Base-by-base conservation (phyloP, 148 eudicot genomes). In the Chenopodium quinoa region DNA sequence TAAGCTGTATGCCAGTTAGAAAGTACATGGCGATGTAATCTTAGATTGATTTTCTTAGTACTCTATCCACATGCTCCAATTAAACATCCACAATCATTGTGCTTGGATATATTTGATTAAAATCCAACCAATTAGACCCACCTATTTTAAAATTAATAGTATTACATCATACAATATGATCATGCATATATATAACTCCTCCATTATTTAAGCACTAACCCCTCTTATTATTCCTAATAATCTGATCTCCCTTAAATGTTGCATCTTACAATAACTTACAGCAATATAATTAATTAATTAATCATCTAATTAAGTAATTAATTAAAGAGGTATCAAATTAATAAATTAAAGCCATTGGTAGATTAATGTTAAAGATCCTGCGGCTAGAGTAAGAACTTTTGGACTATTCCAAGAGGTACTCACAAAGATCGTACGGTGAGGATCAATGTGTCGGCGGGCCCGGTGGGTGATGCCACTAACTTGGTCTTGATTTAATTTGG, bases 401-500 rank as follows among this genome's bases (percentile, higher is more conserved):
- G 84, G 79, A 81, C 76, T 50, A 85, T 81, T 73, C 82, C 56
- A 81, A 85, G 82, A 81, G 84, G 82, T 81, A 78, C 75, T 68
- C 47, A 75, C 62, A 74, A 5, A 58, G 66, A 82, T 88, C 86
- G 89, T 88, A 88, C 88, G 89, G 90, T 79, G 77, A 81, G 79
- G 88, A 91, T 88, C 84, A 67, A 37, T 80, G 76, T 85, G 88
- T 86, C 87, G 85, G 88, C 84, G 88, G 83, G 86, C 81, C 83
- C 81, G 83, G 71, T 25, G 84, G 78, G 73, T 71, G 82, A 67
- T 80, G 83, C 86, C 83, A 83, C 81, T 83, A 75, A 63, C 78
- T 80, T 73, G 75, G 79, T 81, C 63, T 46, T 65, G 37, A 32
- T 70, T 71, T 37, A 37, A 37, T 37, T 68, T 72, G 44, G 74